Evolutionary conservation across 1,284 basidiomycete species (phyloP).

Genomic region (Fomitiporia mediterranea): DNA sequence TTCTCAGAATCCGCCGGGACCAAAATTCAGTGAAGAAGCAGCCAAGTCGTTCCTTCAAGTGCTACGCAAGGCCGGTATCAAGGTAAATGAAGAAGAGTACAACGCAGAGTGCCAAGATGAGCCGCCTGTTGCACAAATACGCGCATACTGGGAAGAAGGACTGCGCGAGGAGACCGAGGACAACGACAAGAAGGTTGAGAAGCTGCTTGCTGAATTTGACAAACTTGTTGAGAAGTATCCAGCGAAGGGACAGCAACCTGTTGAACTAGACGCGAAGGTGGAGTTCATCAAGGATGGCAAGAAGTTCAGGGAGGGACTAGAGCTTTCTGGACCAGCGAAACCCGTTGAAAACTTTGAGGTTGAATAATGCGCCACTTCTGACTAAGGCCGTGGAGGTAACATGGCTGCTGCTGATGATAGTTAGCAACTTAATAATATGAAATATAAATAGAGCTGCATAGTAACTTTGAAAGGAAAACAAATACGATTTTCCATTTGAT

Average conservation of each 20-base stretch:
- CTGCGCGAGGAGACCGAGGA: constrained; percentile 35
- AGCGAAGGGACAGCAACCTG: constrained; percentile 43
- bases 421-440: neutral
- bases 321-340: constrained; percentile 43
- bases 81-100: constrained; percentile 47
- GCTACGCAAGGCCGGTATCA: constrained; percentile 47
- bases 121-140: constrained; percentile 45
- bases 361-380: neutral
- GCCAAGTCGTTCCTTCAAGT: constrained; percentile 58
- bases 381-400: neutral
- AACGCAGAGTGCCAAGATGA: constrained; percentile 42
- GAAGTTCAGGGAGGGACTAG: constrained; percentile 64
- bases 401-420: neutral
- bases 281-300: constrained; percentile 66
- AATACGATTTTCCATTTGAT: neutral
- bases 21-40: constrained; percentile 63
- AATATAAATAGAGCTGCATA: neutral
- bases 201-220: constrained; percentile 50
- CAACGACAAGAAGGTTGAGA: constrained; percentile 44
- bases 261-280: constrained; percentile 45
- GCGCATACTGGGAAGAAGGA: constrained; percentile 51
- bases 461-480: neutral
- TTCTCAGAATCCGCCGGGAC: constrained; percentile 58
- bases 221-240: constrained; percentile 51
- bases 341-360: constrained; percentile 69